Percentiles rank a stretch among this genome's conserved stretches.
phyloP scores from a whole-genome alignment of 1,284 basidiomycete species.

The Leccinum subrobustum region DNA sequence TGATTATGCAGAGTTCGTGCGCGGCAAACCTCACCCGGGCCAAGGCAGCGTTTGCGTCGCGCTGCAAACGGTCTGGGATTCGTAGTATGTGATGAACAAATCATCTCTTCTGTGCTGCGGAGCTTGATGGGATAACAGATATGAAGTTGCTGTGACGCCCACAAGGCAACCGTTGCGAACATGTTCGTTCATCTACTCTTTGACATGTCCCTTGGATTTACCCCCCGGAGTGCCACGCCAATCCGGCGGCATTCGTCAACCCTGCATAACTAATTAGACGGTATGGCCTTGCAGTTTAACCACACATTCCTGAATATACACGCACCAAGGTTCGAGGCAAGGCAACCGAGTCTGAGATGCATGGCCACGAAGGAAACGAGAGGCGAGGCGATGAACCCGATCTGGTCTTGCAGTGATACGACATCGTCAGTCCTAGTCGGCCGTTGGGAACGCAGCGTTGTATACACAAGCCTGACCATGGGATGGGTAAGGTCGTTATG shows the following conservation, averaged over 20 bases:
- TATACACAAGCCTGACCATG: constrained; percentile 13
- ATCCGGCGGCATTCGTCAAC: constrained; percentile 22
- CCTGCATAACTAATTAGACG: constrained; percentile 13
- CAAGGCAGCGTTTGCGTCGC: no score
- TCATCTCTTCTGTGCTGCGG: no score
- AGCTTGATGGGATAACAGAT: no score
- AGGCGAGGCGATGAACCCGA: constrained; percentile 50
- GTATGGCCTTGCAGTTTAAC: constrained; percentile 23
- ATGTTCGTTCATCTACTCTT: constrained; percentile 9
- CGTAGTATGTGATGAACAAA: no score
- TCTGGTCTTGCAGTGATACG: constrained; percentile 41
- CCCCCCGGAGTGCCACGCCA: background rate
- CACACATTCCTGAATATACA: constrained; percentile 34
- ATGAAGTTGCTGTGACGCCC: no score
- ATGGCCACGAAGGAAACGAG: constrained; percentile 43
- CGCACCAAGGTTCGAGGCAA: constrained; percentile 44
- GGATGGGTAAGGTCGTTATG: constrained; percentile 24
- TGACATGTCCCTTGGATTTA: constrained; percentile 13
- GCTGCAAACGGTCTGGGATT: no score
- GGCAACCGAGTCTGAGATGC: constrained; percentile 38
- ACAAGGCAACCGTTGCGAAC: background rate
- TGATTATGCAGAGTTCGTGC: no score
- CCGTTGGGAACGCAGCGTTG: background rate
- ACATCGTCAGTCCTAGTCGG: background rate
- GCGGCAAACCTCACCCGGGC: no score